phyloP scores from a whole-genome alignment of 2,329 filamentous ascomycete genomes.

The Spiromastix sp. region DNA sequence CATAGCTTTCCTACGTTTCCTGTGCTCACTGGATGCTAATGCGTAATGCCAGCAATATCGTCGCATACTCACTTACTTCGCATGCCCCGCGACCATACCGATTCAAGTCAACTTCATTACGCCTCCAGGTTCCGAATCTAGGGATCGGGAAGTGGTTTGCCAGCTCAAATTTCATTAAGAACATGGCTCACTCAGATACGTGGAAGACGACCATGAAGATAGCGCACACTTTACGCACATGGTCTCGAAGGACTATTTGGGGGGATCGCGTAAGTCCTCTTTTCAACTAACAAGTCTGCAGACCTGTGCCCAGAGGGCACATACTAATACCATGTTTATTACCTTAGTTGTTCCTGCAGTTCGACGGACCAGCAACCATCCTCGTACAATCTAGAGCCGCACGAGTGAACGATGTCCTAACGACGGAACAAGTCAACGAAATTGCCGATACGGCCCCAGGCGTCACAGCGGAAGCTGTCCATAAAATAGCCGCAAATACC shows the following conservation, averaged over 20 bases:
- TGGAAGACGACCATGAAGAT: conserved; percentile 61
- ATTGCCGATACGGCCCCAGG: conserved; percentile 76
- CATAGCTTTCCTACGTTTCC: conserved; percentile 7
- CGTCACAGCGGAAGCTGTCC: conserved; percentile 50
- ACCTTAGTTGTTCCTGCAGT: conserved; percentile 69
- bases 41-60: conserved; percentile 54
- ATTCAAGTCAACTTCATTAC: conserved; percentile 65
- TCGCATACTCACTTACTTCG: conserved; percentile 74
- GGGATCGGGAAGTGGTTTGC: conserved; percentile 55
- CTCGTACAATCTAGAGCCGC: conserved; percentile 81
- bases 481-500: conserved; percentile 21
- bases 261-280: conserved; percentile 58
- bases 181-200: conserved; percentile 58
- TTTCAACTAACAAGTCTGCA: neutral
- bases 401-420: conserved; percentile 66
- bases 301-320: neutral
- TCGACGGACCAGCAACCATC: conserved; percentile 75
- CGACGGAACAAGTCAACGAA: conserved; percentile 72
- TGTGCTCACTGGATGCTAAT: too few relatives aligned
- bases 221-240: conserved; percentile 62
- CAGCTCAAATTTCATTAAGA: conserved; percentile 60
- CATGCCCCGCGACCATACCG: conserved; percentile 73
- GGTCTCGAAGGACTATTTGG: conserved; percentile 75
- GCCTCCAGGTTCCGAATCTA: conserved; percentile 65
- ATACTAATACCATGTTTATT: neutral